A percentile compares a stretch with the other conserved stretches of the same genome.
phyloP scores from a whole-genome alignment of 164 flowering plant species.

The Buxus sempervirens region DNA sequence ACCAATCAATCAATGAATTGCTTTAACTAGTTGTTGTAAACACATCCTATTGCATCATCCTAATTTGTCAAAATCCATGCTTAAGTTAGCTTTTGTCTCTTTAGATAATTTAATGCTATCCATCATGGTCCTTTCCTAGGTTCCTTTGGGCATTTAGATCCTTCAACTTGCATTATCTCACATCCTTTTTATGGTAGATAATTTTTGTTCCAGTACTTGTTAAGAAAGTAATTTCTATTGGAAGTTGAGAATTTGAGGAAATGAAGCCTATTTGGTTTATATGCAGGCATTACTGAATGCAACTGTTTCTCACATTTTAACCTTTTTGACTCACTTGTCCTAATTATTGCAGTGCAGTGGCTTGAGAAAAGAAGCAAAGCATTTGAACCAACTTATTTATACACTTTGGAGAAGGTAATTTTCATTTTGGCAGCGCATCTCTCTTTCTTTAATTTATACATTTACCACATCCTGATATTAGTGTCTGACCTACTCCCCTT shows the following conservation, averaged over 20 bases:
- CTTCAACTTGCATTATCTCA: too few relatives aligned
- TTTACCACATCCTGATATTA: background rate
- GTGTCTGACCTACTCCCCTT: background rate
- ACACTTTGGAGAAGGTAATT: slow-evolving; percentile 84
- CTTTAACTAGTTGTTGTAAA: too few relatives aligned
- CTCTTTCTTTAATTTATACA: background rate
- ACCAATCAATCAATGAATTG: too few relatives aligned
- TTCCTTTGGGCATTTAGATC: too few relatives aligned
- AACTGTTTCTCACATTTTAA: background rate
- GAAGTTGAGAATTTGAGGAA: background rate
- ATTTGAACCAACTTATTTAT: slow-evolving; percentile 90
- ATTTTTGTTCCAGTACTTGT: background rate
- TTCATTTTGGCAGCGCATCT: background rate
- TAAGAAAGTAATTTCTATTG: background rate
- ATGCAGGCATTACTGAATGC: background rate
- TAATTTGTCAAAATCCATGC: too few relatives aligned
- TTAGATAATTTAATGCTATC: too few relatives aligned
- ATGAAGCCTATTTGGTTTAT: slow-evolving; percentile 1
- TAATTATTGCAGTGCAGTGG: slow-evolving; percentile 65
- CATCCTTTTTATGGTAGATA: background rate
- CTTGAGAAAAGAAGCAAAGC: slow-evolving; percentile 69
- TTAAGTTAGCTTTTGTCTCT: too few relatives aligned
- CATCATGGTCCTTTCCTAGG: too few relatives aligned
- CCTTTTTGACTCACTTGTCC: slow-evolving; percentile 3
- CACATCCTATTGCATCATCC: too few relatives aligned